Percentiles rank a stretch among this genome's conserved stretches.
phyloP scores from a whole-genome alignment of 805 yeast species.

The Kluyveromyces nonfermentans region DNA sequence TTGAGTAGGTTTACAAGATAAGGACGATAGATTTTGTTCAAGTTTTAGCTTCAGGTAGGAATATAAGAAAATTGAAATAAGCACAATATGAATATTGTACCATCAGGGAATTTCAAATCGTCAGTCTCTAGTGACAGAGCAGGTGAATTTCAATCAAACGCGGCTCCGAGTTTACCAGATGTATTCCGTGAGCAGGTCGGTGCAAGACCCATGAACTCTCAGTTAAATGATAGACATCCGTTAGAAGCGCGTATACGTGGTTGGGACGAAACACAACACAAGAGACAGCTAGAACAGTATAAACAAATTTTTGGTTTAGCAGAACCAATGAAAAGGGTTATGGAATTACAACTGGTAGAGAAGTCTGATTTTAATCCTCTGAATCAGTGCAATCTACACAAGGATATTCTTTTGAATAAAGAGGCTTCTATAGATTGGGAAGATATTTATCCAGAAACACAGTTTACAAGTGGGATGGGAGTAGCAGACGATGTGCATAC shows the following conservation, averaged over 20 bases:
- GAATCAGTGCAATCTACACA: constrained; percentile 46
- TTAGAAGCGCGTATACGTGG: constrained; percentile 61
- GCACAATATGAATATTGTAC: constrained; percentile 40
- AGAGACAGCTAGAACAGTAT: constrained; percentile 63
- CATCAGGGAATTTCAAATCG: constrained; percentile 38
- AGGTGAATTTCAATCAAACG: constrained; percentile 45
- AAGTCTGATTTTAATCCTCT: constrained; percentile 64
- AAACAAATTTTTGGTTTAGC: constrained; percentile 85
- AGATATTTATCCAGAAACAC: constrained; percentile 59
- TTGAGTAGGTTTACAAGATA: too few relatives aligned
- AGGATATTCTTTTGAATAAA: constrained; percentile 68
- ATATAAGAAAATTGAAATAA: neutral
- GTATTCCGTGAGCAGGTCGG: constrained; percentile 58
- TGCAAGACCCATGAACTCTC: constrained; percentile 42
- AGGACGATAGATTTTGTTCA: too few relatives aligned
- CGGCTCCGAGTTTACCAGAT: constrained; percentile 65
- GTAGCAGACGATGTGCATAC: constrained; percentile 51
- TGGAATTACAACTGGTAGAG: constrained; percentile 75
- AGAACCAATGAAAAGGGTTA: constrained; percentile 82
- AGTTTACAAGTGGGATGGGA: constrained; percentile 31
- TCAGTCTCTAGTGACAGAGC: constrained; percentile 42
- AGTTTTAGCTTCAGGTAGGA: neutral
- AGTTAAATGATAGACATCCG: constrained; percentile 75
- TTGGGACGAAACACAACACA: constrained; percentile 75
- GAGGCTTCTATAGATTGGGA: constrained; percentile 88